These are phyloP conservation scores for Mycena filopes DNA, from an alignment of 768 basidiomycete species.

Conservation along the genomic window DNA sequence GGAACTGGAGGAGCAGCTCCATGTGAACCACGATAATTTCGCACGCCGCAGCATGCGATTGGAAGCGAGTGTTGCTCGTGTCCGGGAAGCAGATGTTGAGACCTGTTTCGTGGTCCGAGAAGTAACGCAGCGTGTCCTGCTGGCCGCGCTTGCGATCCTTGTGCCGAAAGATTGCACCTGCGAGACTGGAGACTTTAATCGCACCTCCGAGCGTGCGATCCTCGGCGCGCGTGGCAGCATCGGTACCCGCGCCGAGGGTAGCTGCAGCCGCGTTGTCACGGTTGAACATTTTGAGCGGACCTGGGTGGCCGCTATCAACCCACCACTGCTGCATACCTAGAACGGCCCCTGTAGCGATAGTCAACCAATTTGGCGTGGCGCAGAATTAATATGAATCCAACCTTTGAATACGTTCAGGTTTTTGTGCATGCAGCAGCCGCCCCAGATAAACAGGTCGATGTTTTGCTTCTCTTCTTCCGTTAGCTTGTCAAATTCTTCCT, in stretches of 20 bases:
- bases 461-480: too few relatives aligned
- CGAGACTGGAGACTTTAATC: slow-evolving; percentile 32
- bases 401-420: slow-evolving; percentile 40
- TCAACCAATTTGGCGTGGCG: too few relatives aligned
- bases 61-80: slow-evolving; percentile 43
- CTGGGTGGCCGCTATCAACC: slow-evolving; percentile 15
- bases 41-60: slow-evolving; percentile 36
- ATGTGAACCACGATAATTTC: slow-evolving; percentile 30
- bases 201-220: slow-evolving; percentile 36
- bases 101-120: slow-evolving; percentile 18
- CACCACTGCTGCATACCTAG: slow-evolving; percentile 30
- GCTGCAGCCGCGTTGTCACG: slow-evolving; percentile 33
- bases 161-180: slow-evolving; percentile 34
- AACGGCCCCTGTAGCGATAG: too few relatives aligned
- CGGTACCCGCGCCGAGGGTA: slow-evolving; percentile 1
- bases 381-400: too few relatives aligned
- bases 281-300: slow-evolving; percentile 36
- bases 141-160: too few relatives aligned
- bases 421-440: too few relatives aligned
- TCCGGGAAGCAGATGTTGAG: slow-evolving; percentile 37
- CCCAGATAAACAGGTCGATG: too few relatives aligned
- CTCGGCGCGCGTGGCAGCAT: slow-evolving; percentile 17
- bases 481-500: too few relatives aligned
- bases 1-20: slow-evolving; percentile 29
- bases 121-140: slow-evolving; percentile 34